Conservation (phyloP, 2,329 filamentous ascomycete species). For the Pestalotiopsis sp. region DNA sequence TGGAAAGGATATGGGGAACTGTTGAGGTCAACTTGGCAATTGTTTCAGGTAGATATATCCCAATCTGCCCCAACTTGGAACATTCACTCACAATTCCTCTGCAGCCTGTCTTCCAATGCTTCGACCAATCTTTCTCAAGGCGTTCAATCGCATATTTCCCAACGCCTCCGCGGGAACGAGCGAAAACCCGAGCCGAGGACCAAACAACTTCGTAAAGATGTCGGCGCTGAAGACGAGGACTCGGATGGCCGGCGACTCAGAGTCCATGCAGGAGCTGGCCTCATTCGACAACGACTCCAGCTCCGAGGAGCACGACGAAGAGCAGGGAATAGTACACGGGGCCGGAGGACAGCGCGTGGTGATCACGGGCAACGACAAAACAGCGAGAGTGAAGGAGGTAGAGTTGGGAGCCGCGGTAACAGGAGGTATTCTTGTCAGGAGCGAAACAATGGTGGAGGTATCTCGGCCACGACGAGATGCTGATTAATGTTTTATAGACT, state of each 20-base stretch:
- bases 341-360: background rate
- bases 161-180: background rate
- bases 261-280: slow-evolving; percentile 1
- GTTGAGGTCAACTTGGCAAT: slow-evolving; percentile 32
- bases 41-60: slow-evolving; percentile 25
- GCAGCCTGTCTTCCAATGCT: slow-evolving; percentile 13
- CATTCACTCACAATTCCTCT: background rate
- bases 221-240: background rate
- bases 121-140: slow-evolving; percentile 11
- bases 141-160: slow-evolving; percentile 7
- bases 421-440: slow-evolving; percentile 8
- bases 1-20: slow-evolving; percentile 25
- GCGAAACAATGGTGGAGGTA: slow-evolving; percentile 5
- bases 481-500: background rate
- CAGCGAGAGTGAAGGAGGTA: background rate
- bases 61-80: background rate
- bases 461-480: background rate
- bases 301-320: background rate
- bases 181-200: background rate
- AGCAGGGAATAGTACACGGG: background rate
- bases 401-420: background rate
- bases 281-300: background rate
- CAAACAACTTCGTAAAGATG: slow-evolving; percentile 1
- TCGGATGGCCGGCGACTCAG: background rate
- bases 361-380: slow-evolving; percentile 3